phyloP scores from a whole-genome alignment of 2,329 filamentous ascomycete genomes.

The Fusarium marasasianum region DNA sequence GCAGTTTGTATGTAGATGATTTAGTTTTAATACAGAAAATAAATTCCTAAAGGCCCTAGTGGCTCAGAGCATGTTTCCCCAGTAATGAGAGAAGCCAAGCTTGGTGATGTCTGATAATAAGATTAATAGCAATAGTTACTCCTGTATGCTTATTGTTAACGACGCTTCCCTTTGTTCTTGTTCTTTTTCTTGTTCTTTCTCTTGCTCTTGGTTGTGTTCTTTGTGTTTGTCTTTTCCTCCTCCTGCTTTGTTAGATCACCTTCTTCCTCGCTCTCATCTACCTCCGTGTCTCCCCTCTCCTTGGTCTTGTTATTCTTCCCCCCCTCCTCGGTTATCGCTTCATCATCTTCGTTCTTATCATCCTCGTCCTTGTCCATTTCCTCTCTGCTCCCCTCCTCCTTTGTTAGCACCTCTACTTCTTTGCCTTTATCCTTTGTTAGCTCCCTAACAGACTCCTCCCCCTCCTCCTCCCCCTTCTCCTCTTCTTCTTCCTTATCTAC shows the following conservation, averaged over 20 bases:
- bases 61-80: not conserved
- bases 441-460: too few relatives aligned
- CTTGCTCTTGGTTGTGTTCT: not conserved
- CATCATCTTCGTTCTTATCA: not conserved
- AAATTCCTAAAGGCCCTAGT: not conserved
- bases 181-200: not conserved
- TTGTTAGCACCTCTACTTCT: too few relatives aligned
- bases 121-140: not conserved
- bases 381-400: too few relatives aligned
- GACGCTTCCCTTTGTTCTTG: not conserved
- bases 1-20: too few relatives aligned
- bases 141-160: accelerated
- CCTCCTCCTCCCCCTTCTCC: not conserved
- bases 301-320: not conserved
- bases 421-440: too few relatives aligned
- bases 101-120: not conserved
- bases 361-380: not conserved
- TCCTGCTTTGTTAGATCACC: not conserved
- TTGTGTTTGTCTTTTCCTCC: not conserved
- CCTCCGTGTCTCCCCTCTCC: not conserved
- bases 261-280: not conserved
- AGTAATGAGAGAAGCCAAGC: not conserved
- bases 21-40: not conserved
- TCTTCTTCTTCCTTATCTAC: not conserved
- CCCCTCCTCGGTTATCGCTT: not conserved